phyloP scores from a whole-genome alignment of 139 green algal genomes.

The Nannochloris sp. region DNA sequence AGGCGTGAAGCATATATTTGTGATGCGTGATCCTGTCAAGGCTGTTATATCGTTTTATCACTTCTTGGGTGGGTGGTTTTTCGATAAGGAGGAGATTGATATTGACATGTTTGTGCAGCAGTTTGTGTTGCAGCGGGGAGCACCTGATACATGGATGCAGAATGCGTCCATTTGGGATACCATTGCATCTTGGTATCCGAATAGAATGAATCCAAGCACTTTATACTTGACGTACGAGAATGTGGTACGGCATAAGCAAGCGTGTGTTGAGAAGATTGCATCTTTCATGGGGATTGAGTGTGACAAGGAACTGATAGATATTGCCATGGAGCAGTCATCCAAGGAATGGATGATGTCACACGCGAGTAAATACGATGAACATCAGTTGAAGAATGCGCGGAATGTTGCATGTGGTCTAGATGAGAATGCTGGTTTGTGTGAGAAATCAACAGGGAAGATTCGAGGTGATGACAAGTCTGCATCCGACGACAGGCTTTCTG shows the following conservation, averaged over 20 bases:
- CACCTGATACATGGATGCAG: constrained; percentile 8
- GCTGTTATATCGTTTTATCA: constrained; percentile 35
- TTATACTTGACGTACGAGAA: constrained; percentile 44
- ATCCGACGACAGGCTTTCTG: constrained; percentile 7
- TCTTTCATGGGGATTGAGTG: constrained; percentile 24
- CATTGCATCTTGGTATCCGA: constrained; percentile 31
- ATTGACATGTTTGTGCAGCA: constrained; percentile 27
- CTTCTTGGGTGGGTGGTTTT: constrained; percentile 35
- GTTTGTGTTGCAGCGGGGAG: constrained; percentile 27
- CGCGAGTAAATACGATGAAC: constrained; percentile 31
- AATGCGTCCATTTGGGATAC: constrained; percentile 28
- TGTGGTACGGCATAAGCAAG: constrained; percentile 26
- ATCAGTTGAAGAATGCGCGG: constrained; percentile 19
- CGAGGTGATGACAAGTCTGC: not conserved
- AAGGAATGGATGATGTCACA: constrained; percentile 29
- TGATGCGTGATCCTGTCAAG: constrained; percentile 27
- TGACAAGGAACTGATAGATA: constrained; percentile 14
- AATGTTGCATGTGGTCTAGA: constrained; percentile 19
- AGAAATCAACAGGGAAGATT: constrained; percentile 11
- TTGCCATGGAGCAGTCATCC: constrained; percentile 24
- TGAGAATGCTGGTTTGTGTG: constrained; percentile 13
- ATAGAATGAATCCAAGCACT: constrained; percentile 24
- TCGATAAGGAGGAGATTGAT: constrained; percentile 8
- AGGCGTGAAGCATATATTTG: constrained; percentile 27
- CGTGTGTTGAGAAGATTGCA: constrained; percentile 20